Percentiles rank a stretch among this genome's conserved stretches.
These are phyloP conservation scores for Populus ilicifolia DNA, from an alignment of 345 rosid species.

Conservation along the genomic window DNA sequence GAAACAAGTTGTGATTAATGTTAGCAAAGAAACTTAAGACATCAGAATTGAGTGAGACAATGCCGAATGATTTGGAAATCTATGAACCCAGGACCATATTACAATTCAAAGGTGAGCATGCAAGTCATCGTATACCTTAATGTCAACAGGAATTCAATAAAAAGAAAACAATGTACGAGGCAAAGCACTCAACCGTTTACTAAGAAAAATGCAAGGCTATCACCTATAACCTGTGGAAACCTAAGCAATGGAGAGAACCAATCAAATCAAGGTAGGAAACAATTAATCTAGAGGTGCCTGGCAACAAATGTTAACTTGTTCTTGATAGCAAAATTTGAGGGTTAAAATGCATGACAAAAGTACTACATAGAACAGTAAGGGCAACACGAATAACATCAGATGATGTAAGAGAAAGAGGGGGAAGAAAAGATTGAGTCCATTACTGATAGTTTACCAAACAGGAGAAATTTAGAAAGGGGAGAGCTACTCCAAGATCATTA, in stretches of 20 bases:
- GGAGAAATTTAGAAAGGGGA: neutral
- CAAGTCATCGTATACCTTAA: neutral
- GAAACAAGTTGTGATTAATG: too few relatives aligned
- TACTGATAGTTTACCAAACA: neutral
- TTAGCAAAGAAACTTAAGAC: neutral
- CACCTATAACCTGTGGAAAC: neutral
- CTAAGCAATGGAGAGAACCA: neutral
- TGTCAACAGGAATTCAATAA: neutral
- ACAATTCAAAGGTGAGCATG: neutral
- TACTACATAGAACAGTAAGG: neutral
- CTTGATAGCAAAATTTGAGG: neutral
- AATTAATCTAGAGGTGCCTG: neutral
- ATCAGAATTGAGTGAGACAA: neutral
- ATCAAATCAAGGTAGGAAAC: too few relatives aligned
- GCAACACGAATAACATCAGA: neutral
- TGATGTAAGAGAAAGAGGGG: neutral
- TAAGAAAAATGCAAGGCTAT: neutral
- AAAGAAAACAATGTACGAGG: neutral
- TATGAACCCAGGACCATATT: neutral
- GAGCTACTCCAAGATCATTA: neutral
- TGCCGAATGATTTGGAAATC: neutral
- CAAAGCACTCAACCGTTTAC: neutral
- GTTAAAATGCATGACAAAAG: neutral
- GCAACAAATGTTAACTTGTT: neutral
- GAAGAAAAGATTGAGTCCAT: neutral